Conservation (phyloP, 495 filamentous ascomycete species). For the Neurospora tetrasperma region DNA sequence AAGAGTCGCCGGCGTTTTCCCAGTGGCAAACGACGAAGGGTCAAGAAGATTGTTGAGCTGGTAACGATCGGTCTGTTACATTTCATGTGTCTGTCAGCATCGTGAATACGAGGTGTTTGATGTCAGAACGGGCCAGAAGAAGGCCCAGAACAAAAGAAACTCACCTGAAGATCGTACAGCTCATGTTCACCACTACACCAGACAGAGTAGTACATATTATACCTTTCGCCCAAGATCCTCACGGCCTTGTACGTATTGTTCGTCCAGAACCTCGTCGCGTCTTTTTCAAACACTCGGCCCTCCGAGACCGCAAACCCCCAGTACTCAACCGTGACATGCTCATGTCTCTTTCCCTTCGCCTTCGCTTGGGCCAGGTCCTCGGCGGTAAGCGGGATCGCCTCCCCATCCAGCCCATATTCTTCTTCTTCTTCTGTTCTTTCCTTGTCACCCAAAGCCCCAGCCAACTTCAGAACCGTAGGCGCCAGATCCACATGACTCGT, state of each 20-base stretch:
- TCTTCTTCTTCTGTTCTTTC: not conserved
- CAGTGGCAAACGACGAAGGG: slow-evolving; percentile 3
- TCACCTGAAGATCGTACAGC: slow-evolving; percentile 49
- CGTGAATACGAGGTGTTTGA: not conserved
- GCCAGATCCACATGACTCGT: slow-evolving; percentile 63
- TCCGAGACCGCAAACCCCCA: slow-evolving; percentile 48
- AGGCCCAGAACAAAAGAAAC: not conserved
- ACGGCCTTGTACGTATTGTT: slow-evolving; percentile 60
- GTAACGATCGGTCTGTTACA: slow-evolving; percentile 45
- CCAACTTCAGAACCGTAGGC: slow-evolving; percentile 51
- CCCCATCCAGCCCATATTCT: slow-evolving; percentile 40
- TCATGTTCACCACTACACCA: slow-evolving; percentile 59
- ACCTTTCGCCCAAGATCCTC: slow-evolving; percentile 42
- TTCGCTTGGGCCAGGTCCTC: slow-evolving; percentile 20
- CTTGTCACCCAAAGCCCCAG: slow-evolving; percentile 27
- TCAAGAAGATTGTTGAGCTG: slow-evolving; percentile 50
- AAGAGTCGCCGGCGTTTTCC: slow-evolving; percentile 14
- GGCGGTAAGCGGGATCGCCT: slow-evolving; percentile 40
- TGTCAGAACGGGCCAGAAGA: not conserved
- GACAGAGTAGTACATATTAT: slow-evolving; percentile 54
- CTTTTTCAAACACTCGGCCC: slow-evolving; percentile 26
- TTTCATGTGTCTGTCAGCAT: not conserved
- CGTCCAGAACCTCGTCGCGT: slow-evolving; percentile 8
- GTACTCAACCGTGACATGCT: slow-evolving; percentile 58
- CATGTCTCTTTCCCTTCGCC: slow-evolving; percentile 30